Conservation (phyloP, 495 filamentous ascomycete species). For the Lophiostoma macrostomum region DNA sequence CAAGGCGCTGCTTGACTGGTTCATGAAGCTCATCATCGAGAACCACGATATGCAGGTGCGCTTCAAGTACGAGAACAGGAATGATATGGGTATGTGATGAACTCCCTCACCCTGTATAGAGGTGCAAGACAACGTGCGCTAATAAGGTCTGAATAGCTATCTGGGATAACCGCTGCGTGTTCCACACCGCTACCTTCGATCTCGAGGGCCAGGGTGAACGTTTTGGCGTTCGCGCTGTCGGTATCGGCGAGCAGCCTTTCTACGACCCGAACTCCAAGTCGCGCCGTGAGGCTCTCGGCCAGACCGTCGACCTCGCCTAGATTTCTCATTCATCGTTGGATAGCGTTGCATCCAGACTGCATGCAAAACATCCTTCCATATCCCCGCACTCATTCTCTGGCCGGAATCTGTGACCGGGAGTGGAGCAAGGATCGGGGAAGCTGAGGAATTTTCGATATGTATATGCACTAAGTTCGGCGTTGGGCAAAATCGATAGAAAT, state of each 20-base stretch:
- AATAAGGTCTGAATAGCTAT: slow-evolving; percentile 10
- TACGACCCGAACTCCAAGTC: slow-evolving; percentile 7
- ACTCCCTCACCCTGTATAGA: too few species aligned
- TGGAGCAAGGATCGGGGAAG: too few species aligned
- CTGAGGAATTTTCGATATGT: too few species aligned
- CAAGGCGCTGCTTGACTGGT: not conserved
- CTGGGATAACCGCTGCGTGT: slow-evolving; percentile 14
- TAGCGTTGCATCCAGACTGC: too few species aligned
- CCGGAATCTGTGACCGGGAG: too few species aligned
- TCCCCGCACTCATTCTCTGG: too few species aligned
- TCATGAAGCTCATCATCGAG: not conserved
- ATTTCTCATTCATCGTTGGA: too few species aligned
- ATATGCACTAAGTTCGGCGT: too few species aligned
- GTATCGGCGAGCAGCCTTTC: slow-evolving; percentile 17
- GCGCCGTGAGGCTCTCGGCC: not conserved
- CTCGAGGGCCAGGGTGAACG: slow-evolving; percentile 25
- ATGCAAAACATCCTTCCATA: too few species aligned
- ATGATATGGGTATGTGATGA: slow-evolving; percentile 13
- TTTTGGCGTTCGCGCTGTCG: slow-evolving; percentile 12
- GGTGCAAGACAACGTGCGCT: not conserved
- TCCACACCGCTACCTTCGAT: slow-evolving; percentile 7
- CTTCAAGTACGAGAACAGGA: slow-evolving; percentile 8
- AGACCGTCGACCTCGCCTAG: too few species aligned
- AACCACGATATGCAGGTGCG: slow-evolving; percentile 16
- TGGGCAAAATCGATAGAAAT: too few species aligned